Base-by-base conservation (phyloP, 495 filamentous ascomycete genomes). In the Trichoderma erinaceum region DNA sequence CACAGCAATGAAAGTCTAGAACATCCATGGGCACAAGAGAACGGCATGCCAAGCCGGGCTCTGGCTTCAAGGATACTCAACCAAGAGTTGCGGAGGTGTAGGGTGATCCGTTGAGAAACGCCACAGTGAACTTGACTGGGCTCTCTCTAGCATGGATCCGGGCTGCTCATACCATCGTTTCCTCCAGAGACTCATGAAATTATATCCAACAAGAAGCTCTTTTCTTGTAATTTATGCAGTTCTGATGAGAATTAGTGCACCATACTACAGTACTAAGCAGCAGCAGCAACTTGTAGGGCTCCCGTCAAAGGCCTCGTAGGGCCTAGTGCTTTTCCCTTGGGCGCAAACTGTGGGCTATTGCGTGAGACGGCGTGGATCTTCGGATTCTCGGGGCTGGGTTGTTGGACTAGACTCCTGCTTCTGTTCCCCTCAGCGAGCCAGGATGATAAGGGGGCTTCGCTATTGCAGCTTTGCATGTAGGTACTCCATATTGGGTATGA, bases 331-430 rank as follows among this genome's bases (percentile, higher is more conserved):
- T 61, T n/a, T 21, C n/a, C 3, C 56, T 32, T 61, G 56, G 25
- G 56, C 27, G 56, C 12, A 61, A 61, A 61, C 56, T 61, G 56
- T 61, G 56, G 56, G 56, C 27, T 61, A 61, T 61, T 61, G 56
- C 56, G 56, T 61, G 56, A 61, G 56, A 12, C 44, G 44, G 44
- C 56, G 56, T 61, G 23, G 56, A 61, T 15, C 56, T 61, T 32
- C 25, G 56, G 25, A 29, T 61, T 61, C 56, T 52, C 48, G 48
- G 56, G n/a, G 56, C 56, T 29, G 56, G 27, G 29, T 21, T 4
- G 29, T 21, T 38, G 35, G 35, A 38, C 35, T 10, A 38, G 35
- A 38, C 35, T 38, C 35, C 7, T 38, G 35, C 35, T 38, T 10
- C 2, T 38, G n/a, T 38, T 8, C 50, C 50, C n/a, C 50, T 12